A percentile compares a stretch with the other conserved stretches of the same genome.
Evolutionary conservation across 2,329 filamentous ascomycete genomes (phyloP).

Genomic region (Aspergillus tubingensis): DNA sequence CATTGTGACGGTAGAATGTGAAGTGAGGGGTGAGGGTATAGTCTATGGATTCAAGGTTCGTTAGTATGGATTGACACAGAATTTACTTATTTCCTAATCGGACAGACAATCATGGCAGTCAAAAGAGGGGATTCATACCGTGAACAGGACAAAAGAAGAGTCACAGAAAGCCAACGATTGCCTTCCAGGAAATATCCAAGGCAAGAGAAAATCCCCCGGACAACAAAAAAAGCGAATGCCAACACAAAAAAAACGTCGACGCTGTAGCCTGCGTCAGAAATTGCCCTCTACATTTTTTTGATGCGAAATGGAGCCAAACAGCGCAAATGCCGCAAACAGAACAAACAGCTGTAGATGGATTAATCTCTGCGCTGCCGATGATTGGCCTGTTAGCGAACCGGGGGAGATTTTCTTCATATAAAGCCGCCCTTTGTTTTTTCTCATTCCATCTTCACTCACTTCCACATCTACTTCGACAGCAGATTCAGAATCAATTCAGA

Average conservation of each 20-base stretch:
- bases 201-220: background rate
- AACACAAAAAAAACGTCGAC: background rate
- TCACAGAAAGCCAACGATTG: background rate
- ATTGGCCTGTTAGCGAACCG: conserved; percentile 40
- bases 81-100: conserved; percentile 16
- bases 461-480: too few species aligned
- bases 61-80: background rate
- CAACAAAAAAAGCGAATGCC: background rate
- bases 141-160: background rate
- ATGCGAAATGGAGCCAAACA: conserved; percentile 10
- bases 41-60: background rate
- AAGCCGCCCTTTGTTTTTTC: conserved; percentile 3
- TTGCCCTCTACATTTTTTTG: conserved; percentile 21
- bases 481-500: too few species aligned
- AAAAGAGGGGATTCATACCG: background rate
- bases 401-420: conserved; percentile 58
- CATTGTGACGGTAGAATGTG: conserved; percentile 25
- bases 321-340: conserved; percentile 17
- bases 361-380: background rate
- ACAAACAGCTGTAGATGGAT: conserved; percentile 13
- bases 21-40: background rate
- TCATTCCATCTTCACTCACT: background rate
- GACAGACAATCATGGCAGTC: background rate
- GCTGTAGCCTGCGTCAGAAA: conserved; percentile 12
- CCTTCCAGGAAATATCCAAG: background rate